These are phyloP conservation scores for Castanopsis chinensis DNA, from an alignment of 306 rosid genomes.

Conservation along the genomic window DNA sequence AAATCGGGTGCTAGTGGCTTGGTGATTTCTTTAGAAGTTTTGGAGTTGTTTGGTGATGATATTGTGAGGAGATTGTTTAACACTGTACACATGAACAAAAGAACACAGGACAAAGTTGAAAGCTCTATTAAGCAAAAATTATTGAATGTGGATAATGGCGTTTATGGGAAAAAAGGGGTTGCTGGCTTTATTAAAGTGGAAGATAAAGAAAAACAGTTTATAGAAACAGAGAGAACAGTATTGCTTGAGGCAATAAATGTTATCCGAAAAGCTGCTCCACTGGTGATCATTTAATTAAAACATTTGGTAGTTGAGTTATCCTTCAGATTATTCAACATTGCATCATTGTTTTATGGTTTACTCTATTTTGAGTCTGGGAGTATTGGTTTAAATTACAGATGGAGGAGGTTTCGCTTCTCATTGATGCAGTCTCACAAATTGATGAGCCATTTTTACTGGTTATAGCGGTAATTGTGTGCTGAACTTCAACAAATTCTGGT, in stretches of 20 bases:
- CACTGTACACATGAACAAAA: constrained; percentile 28
- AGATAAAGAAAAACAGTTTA: constrained; percentile 64
- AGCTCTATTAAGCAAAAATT: constrained; percentile 15
- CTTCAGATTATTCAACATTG: constrained; percentile 23
- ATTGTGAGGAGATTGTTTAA: constrained; percentile 44
- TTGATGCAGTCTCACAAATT: constrained; percentile 83
- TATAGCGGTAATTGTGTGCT: constrained; percentile 99
- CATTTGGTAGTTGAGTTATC: constrained; percentile 69
- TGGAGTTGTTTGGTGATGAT: constrained; percentile 51
- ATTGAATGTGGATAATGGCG: constrained; percentile 34
- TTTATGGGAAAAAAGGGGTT: constrained; percentile 30
- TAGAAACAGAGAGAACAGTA: constrained; percentile 63
- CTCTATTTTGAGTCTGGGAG: constrained; percentile 32
- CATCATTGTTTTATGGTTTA: constrained; percentile 24
- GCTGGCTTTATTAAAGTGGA: constrained; percentile 84
- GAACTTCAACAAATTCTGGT: constrained; percentile 99
- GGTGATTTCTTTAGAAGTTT: constrained; percentile 51
- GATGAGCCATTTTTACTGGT: constrained; percentile 98
- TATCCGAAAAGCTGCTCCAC: constrained; percentile 93
- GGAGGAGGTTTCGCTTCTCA: constrained; percentile 97
- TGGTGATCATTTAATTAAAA: constrained; percentile 91
- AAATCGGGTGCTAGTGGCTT: constrained; percentile 84
- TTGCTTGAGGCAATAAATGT: constrained; percentile 68
- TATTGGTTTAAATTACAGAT: constrained; percentile 69
- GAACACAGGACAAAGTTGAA: constrained; percentile 20